Percentiles rank a stretch among this genome's conserved stretches.
phyloP scores from a whole-genome alignment of 495 filamentous ascomycete genomes.

The Xylaria grammica region DNA sequence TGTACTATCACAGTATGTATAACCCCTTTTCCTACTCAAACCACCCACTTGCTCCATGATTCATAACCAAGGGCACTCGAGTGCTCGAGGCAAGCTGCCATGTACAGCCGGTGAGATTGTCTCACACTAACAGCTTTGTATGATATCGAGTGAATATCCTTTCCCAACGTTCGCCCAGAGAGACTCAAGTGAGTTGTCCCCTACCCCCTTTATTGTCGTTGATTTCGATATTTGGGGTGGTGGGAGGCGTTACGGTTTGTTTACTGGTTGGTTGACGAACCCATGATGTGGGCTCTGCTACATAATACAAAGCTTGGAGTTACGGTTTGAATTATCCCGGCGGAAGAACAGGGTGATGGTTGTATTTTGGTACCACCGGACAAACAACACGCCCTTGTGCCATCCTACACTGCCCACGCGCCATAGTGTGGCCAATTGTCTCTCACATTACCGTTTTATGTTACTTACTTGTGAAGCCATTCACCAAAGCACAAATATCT shows the following conservation, averaged over 20 bases:
- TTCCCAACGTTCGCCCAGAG: not conserved
- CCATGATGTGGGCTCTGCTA: too few species aligned
- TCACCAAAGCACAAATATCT: not conserved
- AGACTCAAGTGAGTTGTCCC: conserved; percentile 1
- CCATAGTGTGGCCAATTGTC: not conserved
- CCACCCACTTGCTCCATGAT: not conserved
- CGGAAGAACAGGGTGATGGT: not conserved
- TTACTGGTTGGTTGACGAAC: not conserved
- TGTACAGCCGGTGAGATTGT: not conserved
- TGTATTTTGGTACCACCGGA: not conserved
- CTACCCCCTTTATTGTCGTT: not conserved
- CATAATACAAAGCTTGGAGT: not conserved
- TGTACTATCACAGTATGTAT: conserved; percentile 22
- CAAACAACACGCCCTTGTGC: not conserved
- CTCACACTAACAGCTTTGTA: not conserved
- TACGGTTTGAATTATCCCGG: not conserved
- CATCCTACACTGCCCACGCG: not conserved
- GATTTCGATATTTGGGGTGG: not conserved
- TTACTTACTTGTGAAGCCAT: not conserved
- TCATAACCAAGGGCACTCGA: not conserved
- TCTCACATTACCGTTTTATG: not conserved
- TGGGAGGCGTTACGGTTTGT: not conserved
- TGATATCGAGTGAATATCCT: not conserved
- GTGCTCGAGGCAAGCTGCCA: conserved; percentile 12
- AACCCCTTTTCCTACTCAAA: not conserved